Conservation (phyloP, 176 grass and related monocot genomes). For the Eremochloa ophiuroides region DNA sequence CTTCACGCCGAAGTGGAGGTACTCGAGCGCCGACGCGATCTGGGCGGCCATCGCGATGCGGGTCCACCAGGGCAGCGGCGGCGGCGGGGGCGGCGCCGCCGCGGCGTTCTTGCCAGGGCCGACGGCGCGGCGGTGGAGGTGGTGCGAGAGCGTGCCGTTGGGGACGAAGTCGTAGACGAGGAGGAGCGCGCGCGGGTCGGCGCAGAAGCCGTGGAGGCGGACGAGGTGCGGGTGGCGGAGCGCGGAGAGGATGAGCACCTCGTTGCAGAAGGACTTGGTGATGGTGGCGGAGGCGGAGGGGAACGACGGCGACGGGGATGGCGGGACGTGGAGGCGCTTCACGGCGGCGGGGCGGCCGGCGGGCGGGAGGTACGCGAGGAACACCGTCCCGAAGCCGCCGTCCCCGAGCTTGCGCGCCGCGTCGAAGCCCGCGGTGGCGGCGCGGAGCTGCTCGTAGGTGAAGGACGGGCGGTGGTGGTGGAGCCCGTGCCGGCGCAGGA, state of each 20-base stretch:
- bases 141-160: constrained; percentile 92
- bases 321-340: constrained; percentile 74
- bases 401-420: constrained; percentile 68
- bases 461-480: constrained; percentile 59
- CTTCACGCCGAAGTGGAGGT: constrained; percentile 87
- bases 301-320: constrained; percentile 41
- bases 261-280: constrained; percentile 90
- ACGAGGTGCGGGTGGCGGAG: constrained; percentile 90
- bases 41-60: constrained; percentile 83
- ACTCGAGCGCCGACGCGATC: constrained; percentile 88
- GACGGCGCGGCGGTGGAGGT: constrained; percentile 55
- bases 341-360: constrained; percentile 62
- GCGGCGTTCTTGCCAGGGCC: not conserved
- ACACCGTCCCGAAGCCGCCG: constrained; percentile 82
- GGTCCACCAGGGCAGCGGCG: constrained; percentile 54
- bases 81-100: constrained; percentile 4
- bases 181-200: constrained; percentile 79
- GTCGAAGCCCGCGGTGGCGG: constrained; percentile 71
- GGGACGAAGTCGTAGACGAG: constrained; percentile 95
- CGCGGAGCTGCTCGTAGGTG: constrained; percentile 75
- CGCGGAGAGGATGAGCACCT: constrained; percentile 91
- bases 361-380: constrained; percentile 53
- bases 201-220: constrained; percentile 87
- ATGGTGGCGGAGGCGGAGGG: constrained; percentile 44
- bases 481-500: constrained; percentile 57